Conservation (phyloP, 2,329 filamentous ascomycete genomes). For the Penicillium sp. region DNA sequence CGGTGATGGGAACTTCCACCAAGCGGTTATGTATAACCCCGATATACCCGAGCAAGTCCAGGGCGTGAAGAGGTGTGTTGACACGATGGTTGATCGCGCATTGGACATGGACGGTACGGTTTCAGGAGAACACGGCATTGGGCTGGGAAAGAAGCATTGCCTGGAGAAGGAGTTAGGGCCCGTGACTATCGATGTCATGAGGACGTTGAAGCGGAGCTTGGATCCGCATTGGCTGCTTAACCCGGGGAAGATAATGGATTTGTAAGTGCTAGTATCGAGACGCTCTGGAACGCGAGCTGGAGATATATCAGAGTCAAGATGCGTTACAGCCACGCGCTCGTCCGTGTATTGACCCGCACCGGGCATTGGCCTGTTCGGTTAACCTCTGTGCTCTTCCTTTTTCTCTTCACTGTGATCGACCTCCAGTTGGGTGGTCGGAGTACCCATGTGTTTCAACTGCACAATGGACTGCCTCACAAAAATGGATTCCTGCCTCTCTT, state of each 20-base stretch:
- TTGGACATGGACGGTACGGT: conserved; percentile 78
- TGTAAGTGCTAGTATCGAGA: neutral
- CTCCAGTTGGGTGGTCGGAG: no score
- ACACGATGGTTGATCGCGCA: conserved; percentile 85
- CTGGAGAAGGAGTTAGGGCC: conserved; percentile 76
- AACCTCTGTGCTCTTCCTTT: no score
- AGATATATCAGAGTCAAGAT: no score
- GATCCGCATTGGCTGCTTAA: conserved; percentile 90
- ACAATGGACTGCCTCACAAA: no score
- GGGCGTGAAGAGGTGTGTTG: conserved; percentile 77
- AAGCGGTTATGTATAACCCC: conserved; percentile 84
- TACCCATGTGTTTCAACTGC: no score
- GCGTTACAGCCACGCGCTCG: no score
- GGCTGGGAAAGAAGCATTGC: conserved; percentile 81
- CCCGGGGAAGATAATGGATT: conserved; percentile 85
- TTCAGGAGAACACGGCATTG: conserved; percentile 77
- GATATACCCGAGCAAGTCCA: conserved; percentile 68
- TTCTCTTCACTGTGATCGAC: no score
- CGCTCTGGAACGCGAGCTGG: no score
- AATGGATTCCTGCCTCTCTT: no score
- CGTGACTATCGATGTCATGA: conserved; percentile 83
- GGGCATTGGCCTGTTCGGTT: no score
- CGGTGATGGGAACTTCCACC: conserved; percentile 92
- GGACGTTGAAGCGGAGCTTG: conserved; percentile 75
- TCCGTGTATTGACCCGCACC: no score